Evolutionary conservation across 192 early-diverging fungal species (phyloP), one percentile per base, ranked within the genome.

Genomic region (Coemansia sp.): DNA sequence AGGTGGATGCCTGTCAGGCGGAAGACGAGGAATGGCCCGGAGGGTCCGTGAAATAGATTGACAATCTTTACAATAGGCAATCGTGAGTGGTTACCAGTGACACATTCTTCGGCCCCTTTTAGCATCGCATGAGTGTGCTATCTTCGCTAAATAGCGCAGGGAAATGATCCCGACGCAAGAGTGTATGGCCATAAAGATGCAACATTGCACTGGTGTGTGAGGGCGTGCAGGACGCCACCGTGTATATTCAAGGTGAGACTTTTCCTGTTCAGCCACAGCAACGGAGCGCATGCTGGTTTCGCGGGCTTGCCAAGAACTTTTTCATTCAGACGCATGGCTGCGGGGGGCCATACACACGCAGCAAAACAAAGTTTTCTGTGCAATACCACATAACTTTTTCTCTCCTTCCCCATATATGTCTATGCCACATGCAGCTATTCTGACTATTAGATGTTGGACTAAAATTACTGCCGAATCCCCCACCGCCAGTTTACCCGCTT

Each of bases 231-330:
- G 31, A 33, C 33, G 57, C 57, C 57, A 60, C 57, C 18, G 11
- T 18, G 57, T 36, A 36, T 34, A 36, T 18, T 33, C 31, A 18
- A 22, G 7, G 31, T 18, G 29, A 34, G 57, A 18, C 29, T 33
- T n/a, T 60, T 60, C 57, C 57, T 33, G 57, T 36, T 60, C 31
- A 34, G 57, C 57, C 57, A 60, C 57, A 34, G 36, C 16, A 18
- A 18, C 31, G 57, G 31, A 60, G 57, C 57, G 16, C 57, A 60
- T 34, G 15, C 16, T 18, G 5, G 15, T 24, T 60, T 18, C 4
- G 33, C 1, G 7, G 16, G 31, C 5, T 60, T 60, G 31, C 33
- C 57, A 18, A 60, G 57, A 18, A 60, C 16, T 34, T 15, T n/a
- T 33, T 15, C 33, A 60, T 36, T 60, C 57, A 34, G 33, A 60